phyloP scores from a whole-genome alignment of 2,329 filamentous ascomycete genomes.

The Mycosphaerella sp. region DNA sequence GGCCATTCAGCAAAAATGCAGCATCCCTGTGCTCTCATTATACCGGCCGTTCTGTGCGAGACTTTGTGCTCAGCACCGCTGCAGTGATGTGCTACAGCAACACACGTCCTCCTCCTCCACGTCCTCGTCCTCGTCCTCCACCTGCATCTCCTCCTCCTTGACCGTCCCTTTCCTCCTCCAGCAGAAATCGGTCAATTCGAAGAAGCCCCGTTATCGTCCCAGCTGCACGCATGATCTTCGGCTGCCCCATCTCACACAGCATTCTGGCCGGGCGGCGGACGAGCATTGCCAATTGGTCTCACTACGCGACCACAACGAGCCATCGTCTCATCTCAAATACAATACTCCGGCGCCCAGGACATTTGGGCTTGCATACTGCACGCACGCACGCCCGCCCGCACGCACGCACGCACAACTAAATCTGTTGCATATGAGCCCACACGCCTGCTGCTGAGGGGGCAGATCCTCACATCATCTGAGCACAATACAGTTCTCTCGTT shows the following conservation, averaged over 20 bases:
- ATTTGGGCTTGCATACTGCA: slow-evolving; percentile 11
- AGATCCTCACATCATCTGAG: slow-evolving; percentile 2
- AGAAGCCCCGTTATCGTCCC: slow-evolving; percentile 15
- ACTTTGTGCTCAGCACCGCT: slow-evolving; percentile 18
- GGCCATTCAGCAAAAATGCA: slow-evolving; percentile 14
- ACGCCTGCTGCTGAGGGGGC: slow-evolving; percentile 8
- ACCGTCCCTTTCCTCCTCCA: neutral
- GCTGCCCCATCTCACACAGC: slow-evolving; percentile 18
- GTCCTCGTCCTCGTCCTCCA: neutral
- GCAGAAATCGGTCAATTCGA: slow-evolving; percentile 10
- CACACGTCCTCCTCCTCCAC: neutral
- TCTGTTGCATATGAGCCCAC: slow-evolving; percentile 14
- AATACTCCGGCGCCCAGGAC: slow-evolving; percentile 14
- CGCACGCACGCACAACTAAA: slow-evolving; percentile 14
- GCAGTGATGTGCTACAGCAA: slow-evolving; percentile 13
- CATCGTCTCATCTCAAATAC: slow-evolving; percentile 17
- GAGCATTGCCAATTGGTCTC: slow-evolving; percentile 10
- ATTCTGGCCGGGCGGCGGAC: slow-evolving; percentile 13
- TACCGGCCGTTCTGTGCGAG: slow-evolving; percentile 20
- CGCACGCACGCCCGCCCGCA: slow-evolving; percentile 12
- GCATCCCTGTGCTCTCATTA: slow-evolving; percentile 17
- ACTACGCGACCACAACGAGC: slow-evolving; percentile 14
- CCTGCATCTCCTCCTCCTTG: too few relatives aligned
- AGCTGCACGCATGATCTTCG: slow-evolving; percentile 19
- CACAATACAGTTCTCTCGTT: slow-evolving; percentile 1